Evolutionary conservation across 805 yeast genomes (phyloP).

Genomic region (Spencermartinsiella europaea): DNA sequence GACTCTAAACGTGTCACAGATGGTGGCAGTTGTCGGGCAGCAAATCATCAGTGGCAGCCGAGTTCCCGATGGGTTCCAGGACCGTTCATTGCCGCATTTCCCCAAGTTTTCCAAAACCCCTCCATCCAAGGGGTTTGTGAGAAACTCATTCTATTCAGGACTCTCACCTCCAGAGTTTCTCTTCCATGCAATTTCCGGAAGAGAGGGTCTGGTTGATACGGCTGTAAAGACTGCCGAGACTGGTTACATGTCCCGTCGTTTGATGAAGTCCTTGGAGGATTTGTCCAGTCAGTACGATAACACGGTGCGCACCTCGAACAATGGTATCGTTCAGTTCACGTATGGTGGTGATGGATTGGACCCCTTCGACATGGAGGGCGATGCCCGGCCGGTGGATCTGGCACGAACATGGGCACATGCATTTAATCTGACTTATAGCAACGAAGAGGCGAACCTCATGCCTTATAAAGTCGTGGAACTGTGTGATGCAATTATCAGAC

Average conservation of each 20-base stretch:
- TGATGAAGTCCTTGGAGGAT: conserved; percentile 97
- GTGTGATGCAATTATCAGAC: conserved; percentile 52
- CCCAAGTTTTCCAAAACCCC: conserved; percentile 94
- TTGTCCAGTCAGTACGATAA: conserved; percentile 87
- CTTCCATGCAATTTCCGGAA: conserved; percentile 98
- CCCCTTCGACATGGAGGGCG: conserved; percentile 99
- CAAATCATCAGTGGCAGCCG: conserved; percentile 98
- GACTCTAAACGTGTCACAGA: conserved; percentile 94
- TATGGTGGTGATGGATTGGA: conserved; percentile 99
- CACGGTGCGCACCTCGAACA: conserved; percentile 91
- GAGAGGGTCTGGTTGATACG: conserved; percentile 99
- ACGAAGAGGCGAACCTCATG: conserved; percentile 48
- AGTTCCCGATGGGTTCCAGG: conserved; percentile 99
- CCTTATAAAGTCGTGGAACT: conserved; percentile 65
- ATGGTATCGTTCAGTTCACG: conserved; percentile 94
- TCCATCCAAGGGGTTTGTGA: conserved; percentile 94
- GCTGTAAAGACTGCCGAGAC: conserved; percentile 99
- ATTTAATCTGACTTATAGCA: conserved; percentile 56
- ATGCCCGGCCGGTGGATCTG: conserved; percentile 93
- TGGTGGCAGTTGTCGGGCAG: conserved; percentile 99
- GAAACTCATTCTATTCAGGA: conserved; percentile 93
- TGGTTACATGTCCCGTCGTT: conserved; percentile 96
- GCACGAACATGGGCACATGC: conserved; percentile 94
- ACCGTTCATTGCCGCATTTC: conserved; percentile 95
- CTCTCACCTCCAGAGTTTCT: conserved; percentile 93